Percentiles rank a stretch among this genome's conserved stretches.
Conservation (phyloP, 176 grass and related monocot genomes). For the Cymbopogon citratus region DNA sequence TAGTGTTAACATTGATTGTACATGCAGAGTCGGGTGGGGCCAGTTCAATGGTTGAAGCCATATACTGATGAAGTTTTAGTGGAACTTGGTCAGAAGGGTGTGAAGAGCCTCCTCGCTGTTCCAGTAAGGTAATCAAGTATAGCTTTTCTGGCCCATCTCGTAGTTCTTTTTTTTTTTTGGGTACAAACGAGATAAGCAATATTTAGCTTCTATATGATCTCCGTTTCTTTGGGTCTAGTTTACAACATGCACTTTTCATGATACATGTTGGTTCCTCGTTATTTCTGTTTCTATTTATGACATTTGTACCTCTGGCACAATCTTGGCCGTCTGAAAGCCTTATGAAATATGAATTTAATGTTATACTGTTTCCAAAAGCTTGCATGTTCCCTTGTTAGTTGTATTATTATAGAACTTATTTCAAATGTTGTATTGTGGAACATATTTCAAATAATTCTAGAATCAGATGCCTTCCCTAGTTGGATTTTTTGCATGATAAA, state of each 20-base stretch:
- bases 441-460: neutral
- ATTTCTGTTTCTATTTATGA: neutral
- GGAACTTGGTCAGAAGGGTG: slow-evolving; percentile 78
- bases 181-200: neutral
- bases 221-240: neutral
- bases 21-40: slow-evolving; percentile 85
- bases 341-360: neutral
- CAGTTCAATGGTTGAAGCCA: slow-evolving; percentile 94
- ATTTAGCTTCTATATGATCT: neutral
- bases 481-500: neutral
- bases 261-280: neutral
- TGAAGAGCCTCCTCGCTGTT: slow-evolving; percentile 91
- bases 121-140: slow-evolving; percentile 74
- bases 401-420: neutral
- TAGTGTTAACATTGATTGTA: slow-evolving; percentile 18
- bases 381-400: neutral
- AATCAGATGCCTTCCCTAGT: neutral
- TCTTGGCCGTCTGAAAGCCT: neutral
- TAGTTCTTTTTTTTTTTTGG: neutral
- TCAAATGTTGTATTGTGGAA: no score
- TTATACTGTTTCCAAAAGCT: neutral
- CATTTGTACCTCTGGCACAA: neutral
- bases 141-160: neutral
- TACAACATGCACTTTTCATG: neutral
- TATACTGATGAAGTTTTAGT: slow-evolving; percentile 94